These are phyloP conservation scores for Gossypium laxum DNA, from an alignment of 441 rosid genomes.

Conservation along the genomic window DNA sequence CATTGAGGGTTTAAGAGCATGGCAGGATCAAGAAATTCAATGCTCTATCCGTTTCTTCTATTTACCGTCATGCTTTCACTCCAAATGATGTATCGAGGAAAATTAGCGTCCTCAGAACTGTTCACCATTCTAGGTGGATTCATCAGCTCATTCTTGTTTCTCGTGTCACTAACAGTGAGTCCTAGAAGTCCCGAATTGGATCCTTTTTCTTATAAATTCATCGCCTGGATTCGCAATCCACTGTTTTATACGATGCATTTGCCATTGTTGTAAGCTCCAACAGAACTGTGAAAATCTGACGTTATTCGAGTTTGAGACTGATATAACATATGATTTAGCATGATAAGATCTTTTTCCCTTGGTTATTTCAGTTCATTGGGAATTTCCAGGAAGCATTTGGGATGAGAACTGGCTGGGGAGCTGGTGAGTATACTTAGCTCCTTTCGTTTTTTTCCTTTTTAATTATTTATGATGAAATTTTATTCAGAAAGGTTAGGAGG, in stretches of 20 bases:
- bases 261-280: neutral
- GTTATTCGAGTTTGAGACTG: neutral
- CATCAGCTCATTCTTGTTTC: slow-evolving; percentile 65
- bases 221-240: neutral
- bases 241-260: neutral
- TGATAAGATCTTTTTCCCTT: neutral
- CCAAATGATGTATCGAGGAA: slow-evolving; percentile 55
- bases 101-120: slow-evolving; percentile 62
- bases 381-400: slow-evolving; percentile 70
- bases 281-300: neutral
- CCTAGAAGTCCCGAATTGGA: neutral
- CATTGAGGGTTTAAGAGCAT: slow-evolving; percentile 17
- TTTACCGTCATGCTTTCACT: slow-evolving; percentile 59
- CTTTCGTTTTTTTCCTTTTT: neutral
- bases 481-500: neutral
- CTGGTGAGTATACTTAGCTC: slow-evolving; percentile 34
- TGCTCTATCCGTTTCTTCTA: slow-evolving; percentile 48
- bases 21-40: slow-evolving; percentile 70
- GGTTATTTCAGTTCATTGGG: slow-evolving; percentile 62
- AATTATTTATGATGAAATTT: neutral
- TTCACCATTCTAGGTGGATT: slow-evolving; percentile 76
- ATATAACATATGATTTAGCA: neutral
- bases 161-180: slow-evolving; percentile 56
- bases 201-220: neutral
- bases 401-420: slow-evolving; percentile 73